Conservation (phyloP, 2,329 filamentous ascomycete species). For the Phyllosticta ampelicida region DNA sequence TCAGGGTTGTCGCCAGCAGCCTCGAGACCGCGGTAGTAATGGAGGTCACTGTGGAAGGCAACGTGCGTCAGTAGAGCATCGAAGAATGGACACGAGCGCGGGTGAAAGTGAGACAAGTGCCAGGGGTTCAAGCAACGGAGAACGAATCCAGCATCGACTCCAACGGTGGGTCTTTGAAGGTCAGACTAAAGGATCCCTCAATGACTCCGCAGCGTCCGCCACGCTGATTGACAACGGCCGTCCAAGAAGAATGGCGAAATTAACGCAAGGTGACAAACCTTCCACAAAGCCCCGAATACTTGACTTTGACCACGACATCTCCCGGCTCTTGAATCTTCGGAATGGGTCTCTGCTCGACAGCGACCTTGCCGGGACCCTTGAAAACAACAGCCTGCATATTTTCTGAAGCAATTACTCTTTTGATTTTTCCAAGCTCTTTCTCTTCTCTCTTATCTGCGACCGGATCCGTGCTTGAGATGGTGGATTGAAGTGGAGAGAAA, state of each 20-base stretch:
- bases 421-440: background rate
- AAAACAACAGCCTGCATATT: slow-evolving; percentile 85
- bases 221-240: no score
- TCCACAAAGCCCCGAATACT: slow-evolving; percentile 75
- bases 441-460: background rate
- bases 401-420: background rate
- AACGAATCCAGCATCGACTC: no score
- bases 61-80: background rate
- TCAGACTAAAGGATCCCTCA: no score
- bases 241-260: background rate
- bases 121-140: background rate
- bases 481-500: background rate
- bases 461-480: no score
- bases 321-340: slow-evolving; percentile 59
- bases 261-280: slow-evolving; percentile 31
- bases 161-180: no score
- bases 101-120: no score
- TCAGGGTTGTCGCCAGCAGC: slow-evolving; percentile 37
- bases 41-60: slow-evolving; percentile 47
- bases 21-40: slow-evolving; percentile 76
- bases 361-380: slow-evolving; percentile 62
- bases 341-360: slow-evolving; percentile 67
- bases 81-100: background rate
- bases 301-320: slow-evolving; percentile 76
- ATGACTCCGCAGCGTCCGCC: no score